These are phyloP conservation scores for Mitragyna speciosa DNA, from an alignment of 257 asterid species.

Conservation along the genomic window DNA sequence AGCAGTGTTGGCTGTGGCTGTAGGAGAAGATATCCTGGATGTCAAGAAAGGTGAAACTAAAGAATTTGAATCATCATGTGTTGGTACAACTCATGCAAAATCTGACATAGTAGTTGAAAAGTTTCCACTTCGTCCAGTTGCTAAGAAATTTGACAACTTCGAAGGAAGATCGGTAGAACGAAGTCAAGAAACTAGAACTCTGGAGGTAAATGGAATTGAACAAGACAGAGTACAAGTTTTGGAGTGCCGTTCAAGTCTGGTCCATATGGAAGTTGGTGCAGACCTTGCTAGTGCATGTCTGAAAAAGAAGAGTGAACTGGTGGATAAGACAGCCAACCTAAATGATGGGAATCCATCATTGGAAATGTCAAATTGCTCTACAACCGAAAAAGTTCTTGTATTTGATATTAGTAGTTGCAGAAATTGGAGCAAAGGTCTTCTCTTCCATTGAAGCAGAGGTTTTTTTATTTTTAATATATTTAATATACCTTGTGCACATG, in stretches of 20 bases:
- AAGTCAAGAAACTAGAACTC: conserved; percentile 23
- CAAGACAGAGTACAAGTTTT: conserved; percentile 22
- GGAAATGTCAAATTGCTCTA: conserved; percentile 30
- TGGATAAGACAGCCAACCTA: conserved; percentile 24
- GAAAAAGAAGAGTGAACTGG: conserved; percentile 18
- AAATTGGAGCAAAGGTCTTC: conserved; percentile 30
- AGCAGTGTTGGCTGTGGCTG: conserved; percentile 15
- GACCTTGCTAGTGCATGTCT: conserved; percentile 22
- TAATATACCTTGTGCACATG: conserved; percentile 1
- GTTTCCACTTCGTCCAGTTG: conserved; percentile 63
- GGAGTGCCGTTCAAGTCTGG: conserved; percentile 22
- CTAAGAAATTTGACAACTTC: conserved; percentile 28
- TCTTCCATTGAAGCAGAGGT: conserved; percentile 24
- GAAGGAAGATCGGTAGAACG: conserved; percentile 38
- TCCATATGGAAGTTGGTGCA: conserved; percentile 24
- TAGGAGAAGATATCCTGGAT: conserved; percentile 24
- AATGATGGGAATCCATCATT: conserved; percentile 25
- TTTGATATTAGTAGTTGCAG: conserved; percentile 13
- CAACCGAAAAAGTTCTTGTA: conserved; percentile 16
- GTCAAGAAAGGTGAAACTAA: conserved; percentile 6
- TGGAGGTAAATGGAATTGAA: conserved; percentile 26
- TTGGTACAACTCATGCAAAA: conserved; percentile 2
- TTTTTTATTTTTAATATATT: background rate
- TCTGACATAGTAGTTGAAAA: conserved; percentile 59
- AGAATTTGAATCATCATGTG: conserved; percentile 19